phyloP scores from a whole-genome alignment of 345 rosid genomes.

The thale cress (Arabidopsis thaliana) region TAIR10.1 NC_003075.7:7265501-7266000 shows the following conservation, averaged over 20 bases:
- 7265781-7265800: background rate
- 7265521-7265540: background rate
- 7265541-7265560: constrained; percentile 21
- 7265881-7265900: background rate
- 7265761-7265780: background rate
- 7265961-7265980: background rate
- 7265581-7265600: constrained; percentile 9
- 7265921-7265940: background rate
- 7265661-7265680: background rate
- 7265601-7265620: constrained; percentile 32
- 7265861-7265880: background rate
- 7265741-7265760: background rate
- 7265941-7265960: constrained; percentile 11
- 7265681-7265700: constrained; percentile 14
- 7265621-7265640: constrained; percentile 28
- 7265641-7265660: constrained; percentile 23
- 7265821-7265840: background rate
- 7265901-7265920: background rate
- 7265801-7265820: background rate
- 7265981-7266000: background rate
- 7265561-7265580: constrained; percentile 1
- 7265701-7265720: background rate
- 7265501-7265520: constrained; percentile 9
- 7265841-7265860: background rate
- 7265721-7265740: background rate